Evolutionary conservation across 2,329 filamentous ascomycete species (phyloP), one percentile per base, ranked within the genome.

Genomic region (Pseudogymnoascus verrucosus): DNA sequence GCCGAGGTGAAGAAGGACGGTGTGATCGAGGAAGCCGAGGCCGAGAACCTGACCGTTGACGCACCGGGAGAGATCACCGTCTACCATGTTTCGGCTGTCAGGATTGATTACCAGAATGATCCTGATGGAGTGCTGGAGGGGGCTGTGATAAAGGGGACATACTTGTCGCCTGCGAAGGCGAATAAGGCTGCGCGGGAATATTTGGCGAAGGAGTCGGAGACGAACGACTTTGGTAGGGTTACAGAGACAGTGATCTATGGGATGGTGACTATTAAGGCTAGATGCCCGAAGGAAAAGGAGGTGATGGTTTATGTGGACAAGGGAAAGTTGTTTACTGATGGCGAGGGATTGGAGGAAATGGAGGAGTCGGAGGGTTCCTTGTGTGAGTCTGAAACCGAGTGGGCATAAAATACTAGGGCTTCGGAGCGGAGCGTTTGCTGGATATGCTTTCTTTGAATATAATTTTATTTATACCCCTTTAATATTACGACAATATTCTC

Each of bases 361-460:
- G 37, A 39, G 14, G 77, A 79, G 1, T 78, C 80, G 64, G 74
- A 74, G 10, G 80, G 77, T 28, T 80, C 74, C 4, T 4, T 3
- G 7, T 2, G n/a, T 44, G 47, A 54, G 26, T 54, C 47, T 19
- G 26, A 31, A n/a, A 23, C 16, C 3, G 40, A 44, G 16, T 47
- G 2, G 14, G 4, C 28, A 5, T 51, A 2, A 16, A 12, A 8
- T 16, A 16, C 26, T 31, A 8, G 21, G 4, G 7, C 26, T 16
- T 16, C 31, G 4, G 23, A 16, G 14, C 26, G 4, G 47, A 54
- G 8, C 47, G 14, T 31, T 31, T 54, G 14, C 31, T 54, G 8
- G 47, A 16, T 54, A 6, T 2, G 3, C 26, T 6, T 16, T 31
- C 4, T 31, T 19, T 6, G 2, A 14, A 51, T 51, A 14, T 44